Conservation (phyloP, 2,329 filamentous ascomycete species). For the Fusarium incarnatum region DNA sequence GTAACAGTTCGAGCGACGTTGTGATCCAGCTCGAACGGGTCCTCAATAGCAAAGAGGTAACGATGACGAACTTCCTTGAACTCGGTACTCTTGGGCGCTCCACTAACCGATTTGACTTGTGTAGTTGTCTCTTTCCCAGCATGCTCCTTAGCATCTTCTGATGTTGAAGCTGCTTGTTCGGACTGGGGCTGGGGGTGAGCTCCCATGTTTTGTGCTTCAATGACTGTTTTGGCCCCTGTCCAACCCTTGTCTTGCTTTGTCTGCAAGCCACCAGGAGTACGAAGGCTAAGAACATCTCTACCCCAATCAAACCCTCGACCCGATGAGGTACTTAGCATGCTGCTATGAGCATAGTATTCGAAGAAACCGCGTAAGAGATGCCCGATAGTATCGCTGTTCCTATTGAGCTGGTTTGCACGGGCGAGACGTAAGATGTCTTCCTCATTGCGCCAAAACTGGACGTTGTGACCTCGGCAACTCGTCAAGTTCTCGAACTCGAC, state of each 20-base stretch:
- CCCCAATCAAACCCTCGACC: constrained; percentile 81
- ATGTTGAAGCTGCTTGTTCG: constrained; percentile 26
- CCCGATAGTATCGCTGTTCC: constrained; percentile 77
- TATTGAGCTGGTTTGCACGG: constrained; percentile 67
- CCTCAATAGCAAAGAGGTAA: constrained; percentile 90
- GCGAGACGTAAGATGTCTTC: constrained; percentile 73
- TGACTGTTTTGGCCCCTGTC: constrained; percentile 81
- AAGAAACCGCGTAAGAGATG: constrained; percentile 85
- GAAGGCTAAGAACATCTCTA: constrained; percentile 80
- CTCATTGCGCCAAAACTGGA: constrained; percentile 84
- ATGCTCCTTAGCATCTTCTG: neutral
- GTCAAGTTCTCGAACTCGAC: constrained; percentile 38
- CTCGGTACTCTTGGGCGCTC: constrained; percentile 52
- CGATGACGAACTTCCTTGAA: constrained; percentile 80
- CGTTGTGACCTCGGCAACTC: constrained; percentile 72
- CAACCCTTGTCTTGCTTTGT: constrained; percentile 84
- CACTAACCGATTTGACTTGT: constrained; percentile 29
- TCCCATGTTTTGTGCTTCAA: constrained; percentile 60
- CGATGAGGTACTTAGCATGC: constrained; percentile 62
- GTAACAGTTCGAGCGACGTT: constrained; percentile 91
- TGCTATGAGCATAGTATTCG: constrained; percentile 80
- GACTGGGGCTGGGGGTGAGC: constrained; percentile 26
- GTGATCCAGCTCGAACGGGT: constrained; percentile 89
- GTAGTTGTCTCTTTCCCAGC: constrained; percentile 4
- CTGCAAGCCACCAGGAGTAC: constrained; percentile 75